Evolutionary conservation across 2,329 filamentous ascomycete genomes (phyloP), one percentile per base, ranked within the genome.

Genomic region (Arthrobotrys entomopaga): DNA sequence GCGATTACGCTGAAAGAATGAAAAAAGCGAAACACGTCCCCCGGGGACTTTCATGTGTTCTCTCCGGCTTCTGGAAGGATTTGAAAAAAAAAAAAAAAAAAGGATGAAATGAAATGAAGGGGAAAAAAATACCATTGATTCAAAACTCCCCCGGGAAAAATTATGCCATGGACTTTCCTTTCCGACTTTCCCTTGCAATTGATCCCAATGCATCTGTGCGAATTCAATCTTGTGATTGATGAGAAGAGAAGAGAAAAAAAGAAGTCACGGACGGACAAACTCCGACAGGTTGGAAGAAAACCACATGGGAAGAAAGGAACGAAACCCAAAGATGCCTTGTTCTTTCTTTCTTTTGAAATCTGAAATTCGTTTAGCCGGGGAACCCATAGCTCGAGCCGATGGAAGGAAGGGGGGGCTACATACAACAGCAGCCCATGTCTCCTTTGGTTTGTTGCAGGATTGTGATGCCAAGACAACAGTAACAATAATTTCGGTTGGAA

Each of bases 91-190:
- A n/a, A n/a, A n/a, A n/a, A n/a, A n/a, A n/a, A 10, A 34, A 34
- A 7, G 29, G 29, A 34, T 34, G 29, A 34, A n/a, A n/a, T n/a
- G n/a, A n/a, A n/a, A 34, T 34, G 29, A 34, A 6, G 26, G 29
- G 6, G n/a, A 56, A 34, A 5, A 24, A 50, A 19, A 16, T 15
- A 26, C 11, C n/a, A 7, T 38, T 65, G 20, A 19, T 6, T n/a
- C n/a, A n/a, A n/a, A n/a, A n/a, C n/a, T n/a, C n/a, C n/a, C 65
- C 8, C 60, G 61, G 69, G 69, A 73, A 73, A 66, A 73, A 73
- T 58, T 61, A 65, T 42, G 15, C 19, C 22, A 65, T 46, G 43
- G 50, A 65, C 67, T 72, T 73, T 65, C 60, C 61, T 72, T 73
- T 65, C 60, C 61, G 56, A 65, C 56, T 46, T 57, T 40, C 34